phyloP scores from a whole-genome alignment of 257 asterid species.

The Paulownia fortunei region DNA sequence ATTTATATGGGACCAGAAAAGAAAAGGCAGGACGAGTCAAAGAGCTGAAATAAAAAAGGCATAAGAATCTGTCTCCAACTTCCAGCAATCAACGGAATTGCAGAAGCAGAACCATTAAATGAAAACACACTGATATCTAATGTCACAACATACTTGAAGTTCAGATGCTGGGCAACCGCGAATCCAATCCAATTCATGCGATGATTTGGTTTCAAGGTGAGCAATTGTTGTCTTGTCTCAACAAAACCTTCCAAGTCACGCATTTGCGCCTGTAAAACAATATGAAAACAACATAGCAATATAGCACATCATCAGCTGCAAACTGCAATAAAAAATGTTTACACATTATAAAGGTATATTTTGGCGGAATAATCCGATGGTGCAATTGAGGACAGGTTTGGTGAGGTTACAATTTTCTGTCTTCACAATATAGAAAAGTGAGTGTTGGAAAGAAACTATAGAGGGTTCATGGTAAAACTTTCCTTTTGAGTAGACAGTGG shows the following conservation, averaged over 20 bases:
- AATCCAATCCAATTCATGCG: constrained; percentile 99
- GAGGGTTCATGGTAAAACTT: neutral
- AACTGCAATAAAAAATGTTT: constrained; percentile 3
- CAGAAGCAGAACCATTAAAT: constrained; percentile 8
- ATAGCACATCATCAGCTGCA: constrained; percentile 30
- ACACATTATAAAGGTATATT: neutral
- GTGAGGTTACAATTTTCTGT: neutral
- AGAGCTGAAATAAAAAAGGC: constrained; percentile 7
- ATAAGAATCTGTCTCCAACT: neutral
- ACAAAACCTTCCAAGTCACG: constrained; percentile 98
- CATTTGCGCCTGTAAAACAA: constrained; percentile 88
- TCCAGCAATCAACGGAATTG: constrained; percentile 15
- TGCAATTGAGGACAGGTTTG: constrained; percentile 6
- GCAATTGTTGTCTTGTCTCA: constrained; percentile 94
- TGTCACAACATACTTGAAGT: constrained; percentile 61
- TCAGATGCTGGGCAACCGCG: constrained; percentile 95
- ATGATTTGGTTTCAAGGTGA: constrained; percentile 93
- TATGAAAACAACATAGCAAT: constrained; percentile 28
- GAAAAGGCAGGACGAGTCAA: constrained; percentile 3
- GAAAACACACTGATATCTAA: constrained; percentile 16
- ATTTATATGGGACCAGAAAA: neutral
- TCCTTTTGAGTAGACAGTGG: neutral
- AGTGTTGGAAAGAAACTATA: neutral
- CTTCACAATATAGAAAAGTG: neutral
- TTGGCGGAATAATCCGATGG: constrained; percentile 3